Conservation (phyloP, 129 eudicot species). For the Chrysanthemum lavandulifolium region DNA sequence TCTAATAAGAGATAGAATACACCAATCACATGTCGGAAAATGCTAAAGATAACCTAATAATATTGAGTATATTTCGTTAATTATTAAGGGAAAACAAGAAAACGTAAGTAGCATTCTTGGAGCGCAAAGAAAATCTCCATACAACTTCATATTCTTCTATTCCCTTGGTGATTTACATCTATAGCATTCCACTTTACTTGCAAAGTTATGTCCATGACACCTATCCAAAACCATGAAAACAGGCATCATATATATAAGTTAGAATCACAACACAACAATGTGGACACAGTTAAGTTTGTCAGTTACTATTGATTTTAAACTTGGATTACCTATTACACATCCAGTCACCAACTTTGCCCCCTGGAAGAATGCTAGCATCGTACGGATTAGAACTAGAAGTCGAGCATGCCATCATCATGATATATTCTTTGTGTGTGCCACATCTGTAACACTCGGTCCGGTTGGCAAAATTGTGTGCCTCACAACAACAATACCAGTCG, state of each 20-base stretch:
- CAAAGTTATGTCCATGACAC: slow-evolving; percentile 88
- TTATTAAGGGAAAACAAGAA: slow-evolving; percentile 5
- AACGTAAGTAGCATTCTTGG: slow-evolving; percentile 13
- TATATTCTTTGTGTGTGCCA: slow-evolving; percentile 45
- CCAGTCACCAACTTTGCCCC: slow-evolving; percentile 95
- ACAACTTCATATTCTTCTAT: slow-evolving; percentile 26
- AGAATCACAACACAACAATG: neutral
- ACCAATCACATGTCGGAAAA: neutral
- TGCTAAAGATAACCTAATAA: neutral
- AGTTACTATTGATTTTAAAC: too few relatives aligned
- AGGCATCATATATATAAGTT: neutral
- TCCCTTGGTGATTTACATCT: slow-evolving; percentile 73
- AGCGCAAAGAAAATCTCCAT: slow-evolving; percentile 8
- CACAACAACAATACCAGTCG: slow-evolving; percentile 55
- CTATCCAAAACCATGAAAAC: slow-evolving; percentile 30
- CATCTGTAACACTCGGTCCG: slow-evolving; percentile 39
- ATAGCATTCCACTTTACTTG: slow-evolving; percentile 77
- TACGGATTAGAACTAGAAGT: slow-evolving; percentile 34
- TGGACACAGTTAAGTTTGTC: neutral
- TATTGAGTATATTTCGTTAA: slow-evolving; percentile 6
- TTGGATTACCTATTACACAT: slow-evolving; percentile 58
- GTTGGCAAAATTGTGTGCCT: slow-evolving; percentile 57
- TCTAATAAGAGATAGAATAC: neutral
- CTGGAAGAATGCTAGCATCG: slow-evolving; percentile 53
- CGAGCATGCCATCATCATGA: slow-evolving; percentile 32